Evolutionary conservation across 257 asterid genomes (phyloP), one percentile per base, ranked within the genome.

Genomic region (Salvia miltiorrhiza): DNA sequence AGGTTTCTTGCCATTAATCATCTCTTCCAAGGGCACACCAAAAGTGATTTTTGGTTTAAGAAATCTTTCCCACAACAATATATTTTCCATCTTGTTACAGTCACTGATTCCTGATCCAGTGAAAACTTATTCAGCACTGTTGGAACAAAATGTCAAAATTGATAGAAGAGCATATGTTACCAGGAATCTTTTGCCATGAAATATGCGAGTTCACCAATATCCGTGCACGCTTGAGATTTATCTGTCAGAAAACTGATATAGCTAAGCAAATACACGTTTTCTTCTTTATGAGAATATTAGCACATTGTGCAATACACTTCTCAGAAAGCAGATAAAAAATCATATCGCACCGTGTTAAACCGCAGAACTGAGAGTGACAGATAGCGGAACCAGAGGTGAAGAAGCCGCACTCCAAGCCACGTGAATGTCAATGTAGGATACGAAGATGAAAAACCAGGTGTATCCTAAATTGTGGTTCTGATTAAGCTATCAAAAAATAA

Each of bases 211-310:
- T 82, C 75, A 86, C 99, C 65, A 93, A 76, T 83, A 93, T 79
- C 65, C 99, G 87, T 63, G 99, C 97, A 72, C 99, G 97, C 81
- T 93, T 93, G 72, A 90, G 90, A 78, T 93, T 93, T 84, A 93
- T 88, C 99, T 93, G 96, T 62, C 76, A 81, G 48, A 61, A 78
- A 80, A 66, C 63, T 32, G 70, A 54, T 55, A 70, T 26, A 61
- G 21, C 45, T 45, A 49, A 13, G 32, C 30, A 24, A 63, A 62
- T 45, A 33, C 26, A 9, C 23, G 17, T 53, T 28, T 58, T 7
- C 7, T 35, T 35, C 7, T 35, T 7, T 20, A 55, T 43, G 14
- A 26, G 54, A 33, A 26, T 9, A n/a, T 33, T 49, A 59, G 33
- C 41, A 64, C 35, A 28, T 33, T 6, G 50, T 17, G n/a, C 7